Percentiles rank a stretch among this genome's conserved stretches.
phyloP scores from a whole-genome alignment of 169 alveolate species.

The Babesia divergens region DNA sequence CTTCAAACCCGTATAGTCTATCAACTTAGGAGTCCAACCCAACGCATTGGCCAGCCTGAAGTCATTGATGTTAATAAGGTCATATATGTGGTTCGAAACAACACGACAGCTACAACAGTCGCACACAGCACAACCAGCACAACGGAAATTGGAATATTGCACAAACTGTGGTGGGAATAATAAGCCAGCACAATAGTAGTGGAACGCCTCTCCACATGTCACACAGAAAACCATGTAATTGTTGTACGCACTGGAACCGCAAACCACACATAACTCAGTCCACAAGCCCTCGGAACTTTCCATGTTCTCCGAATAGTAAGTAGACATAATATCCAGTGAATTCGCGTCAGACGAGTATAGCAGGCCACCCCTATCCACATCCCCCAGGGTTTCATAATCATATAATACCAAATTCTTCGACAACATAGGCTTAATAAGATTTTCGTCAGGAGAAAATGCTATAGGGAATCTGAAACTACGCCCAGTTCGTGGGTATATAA shows the following conservation, averaged over 20 bases:
- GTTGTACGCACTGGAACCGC: slow-evolving; percentile 35
- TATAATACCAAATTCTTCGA: slow-evolving; percentile 11
- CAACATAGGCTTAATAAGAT: neutral
- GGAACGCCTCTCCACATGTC: slow-evolving; percentile 48
- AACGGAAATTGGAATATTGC: slow-evolving; percentile 7
- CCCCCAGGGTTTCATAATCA: neutral
- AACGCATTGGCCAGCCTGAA: slow-evolving; percentile 24
- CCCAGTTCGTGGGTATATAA: neutral
- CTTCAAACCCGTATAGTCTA: neutral
- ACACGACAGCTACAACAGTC: slow-evolving; percentile 9
- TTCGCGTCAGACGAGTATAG: neutral
- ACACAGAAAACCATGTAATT: slow-evolving; percentile 24
- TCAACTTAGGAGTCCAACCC: slow-evolving; percentile 26
- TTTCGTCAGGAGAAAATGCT: neutral
- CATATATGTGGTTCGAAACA: slow-evolving; percentile 38
- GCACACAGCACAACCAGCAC: slow-evolving; percentile 45
- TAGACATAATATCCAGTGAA: slow-evolving; percentile 2
- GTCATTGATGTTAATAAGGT: slow-evolving; percentile 29
- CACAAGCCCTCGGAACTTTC: neutral
- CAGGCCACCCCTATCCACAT: neutral
- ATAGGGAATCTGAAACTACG: neutral
- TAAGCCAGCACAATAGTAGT: slow-evolving; percentile 49
- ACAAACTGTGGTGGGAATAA: slow-evolving; percentile 21
- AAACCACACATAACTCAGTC: slow-evolving; percentile 29
- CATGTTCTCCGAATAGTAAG: neutral